Evolutionary conservation across 208 protist genomes (phyloP).

Genomic region (Jaenimonas drosophilae): DNA sequence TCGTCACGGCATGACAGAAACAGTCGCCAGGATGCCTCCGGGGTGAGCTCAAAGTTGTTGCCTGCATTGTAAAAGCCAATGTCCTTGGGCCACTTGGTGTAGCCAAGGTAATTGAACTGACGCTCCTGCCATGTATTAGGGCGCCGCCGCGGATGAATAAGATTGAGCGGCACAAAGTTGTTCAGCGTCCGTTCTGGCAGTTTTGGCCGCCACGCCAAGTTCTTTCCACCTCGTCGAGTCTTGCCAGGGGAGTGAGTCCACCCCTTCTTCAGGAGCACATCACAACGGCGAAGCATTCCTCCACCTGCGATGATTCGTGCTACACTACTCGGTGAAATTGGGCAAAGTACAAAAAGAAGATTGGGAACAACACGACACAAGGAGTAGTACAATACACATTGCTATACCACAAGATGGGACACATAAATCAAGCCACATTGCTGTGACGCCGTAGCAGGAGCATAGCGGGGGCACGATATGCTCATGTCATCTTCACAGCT

Average conservation of each 20-base stretch:
- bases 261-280: slow-evolving; percentile 67
- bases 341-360: neutral
- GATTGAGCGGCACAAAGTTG: slow-evolving; percentile 71
- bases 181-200: slow-evolving; percentile 51
- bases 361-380: neutral
- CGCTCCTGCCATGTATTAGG: slow-evolving; percentile 79
- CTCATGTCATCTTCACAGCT: too few relatives aligned
- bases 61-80: slow-evolving; percentile 88
- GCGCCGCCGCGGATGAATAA: slow-evolving; percentile 72
- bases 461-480: too few relatives aligned
- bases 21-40: slow-evolving; percentile 64
- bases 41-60: slow-evolving; percentile 87
- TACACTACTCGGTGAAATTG: neutral
- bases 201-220: slow-evolving; percentile 83
- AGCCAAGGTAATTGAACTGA: slow-evolving; percentile 76
- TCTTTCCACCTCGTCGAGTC: slow-evolving; percentile 80
- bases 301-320: too few relatives aligned
- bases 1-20: slow-evolving; percentile 58
- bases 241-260: slow-evolving; percentile 82
- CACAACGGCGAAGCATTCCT: slow-evolving; percentile 66
- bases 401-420: too few relatives aligned
- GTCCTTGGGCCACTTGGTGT: slow-evolving; percentile 87
- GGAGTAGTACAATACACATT: neutral
- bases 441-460: too few relatives aligned
- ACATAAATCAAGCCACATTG: too few relatives aligned